Conservation (phyloP, 106 monocot genomes). For the Dendrobium officinale region DNA sequence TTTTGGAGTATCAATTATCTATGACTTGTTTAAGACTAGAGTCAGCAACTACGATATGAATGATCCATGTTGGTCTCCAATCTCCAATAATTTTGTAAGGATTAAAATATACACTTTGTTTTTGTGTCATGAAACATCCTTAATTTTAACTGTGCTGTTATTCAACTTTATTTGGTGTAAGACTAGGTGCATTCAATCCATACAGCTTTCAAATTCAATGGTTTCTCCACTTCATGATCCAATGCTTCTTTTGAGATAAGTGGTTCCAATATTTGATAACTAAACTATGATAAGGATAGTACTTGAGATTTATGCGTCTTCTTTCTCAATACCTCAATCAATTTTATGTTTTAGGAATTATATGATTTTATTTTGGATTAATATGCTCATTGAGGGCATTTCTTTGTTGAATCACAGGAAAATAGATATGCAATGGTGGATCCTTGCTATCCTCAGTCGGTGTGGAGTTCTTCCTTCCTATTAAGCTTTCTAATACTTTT, state of each 20-base stretch:
- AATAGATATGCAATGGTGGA: slow-evolving; percentile 77
- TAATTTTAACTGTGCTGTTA: not conserved
- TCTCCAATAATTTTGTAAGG: not conserved
- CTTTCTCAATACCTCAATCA: not conserved
- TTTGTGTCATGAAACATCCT: not conserved
- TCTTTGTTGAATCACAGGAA: slow-evolving; percentile 55
- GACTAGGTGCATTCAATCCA: not conserved
- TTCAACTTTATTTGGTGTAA: slow-evolving; percentile 4
- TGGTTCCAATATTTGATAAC: not conserved
- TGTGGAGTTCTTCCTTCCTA: slow-evolving; percentile 30
- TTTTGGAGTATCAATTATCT: not conserved
- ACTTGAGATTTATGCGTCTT: not conserved
- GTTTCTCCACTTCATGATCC: not conserved
- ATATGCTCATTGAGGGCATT: not conserved
- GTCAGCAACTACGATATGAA: not conserved
- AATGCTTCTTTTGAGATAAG: not conserved
- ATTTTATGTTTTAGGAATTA: not conserved
- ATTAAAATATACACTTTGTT: not conserved
- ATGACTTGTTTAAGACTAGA: not conserved
- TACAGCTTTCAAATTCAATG: not conserved
- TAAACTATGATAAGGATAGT: not conserved
- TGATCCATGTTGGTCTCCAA: not conserved
- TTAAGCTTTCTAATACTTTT: slow-evolving; percentile 8
- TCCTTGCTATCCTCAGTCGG: slow-evolving; percentile 49
- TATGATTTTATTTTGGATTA: not conserved